Conservation (phyloP, 306 rosid species). For the Abrus precatorius region DNA sequence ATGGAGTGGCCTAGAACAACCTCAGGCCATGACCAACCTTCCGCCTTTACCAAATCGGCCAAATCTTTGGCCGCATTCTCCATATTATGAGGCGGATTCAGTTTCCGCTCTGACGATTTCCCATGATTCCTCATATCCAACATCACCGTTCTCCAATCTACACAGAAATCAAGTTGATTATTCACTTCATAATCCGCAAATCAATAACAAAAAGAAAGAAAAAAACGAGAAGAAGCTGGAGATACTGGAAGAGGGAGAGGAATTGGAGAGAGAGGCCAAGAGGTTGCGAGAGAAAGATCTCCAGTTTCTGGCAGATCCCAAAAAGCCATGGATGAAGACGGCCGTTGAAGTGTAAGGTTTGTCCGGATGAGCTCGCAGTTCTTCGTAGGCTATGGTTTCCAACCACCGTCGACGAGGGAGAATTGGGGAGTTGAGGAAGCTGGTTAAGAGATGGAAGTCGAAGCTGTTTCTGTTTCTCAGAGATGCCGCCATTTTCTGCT, state of each 20-base stretch:
- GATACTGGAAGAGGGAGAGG: constrained; percentile 71
- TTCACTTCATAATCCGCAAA: background rate
- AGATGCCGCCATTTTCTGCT: constrained; percentile 61
- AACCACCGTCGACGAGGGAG: constrained; percentile 40
- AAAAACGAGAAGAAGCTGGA: background rate
- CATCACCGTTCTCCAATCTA: constrained; percentile 86
- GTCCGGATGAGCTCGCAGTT: constrained; percentile 60
- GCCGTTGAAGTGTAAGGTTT: constrained; percentile 76
- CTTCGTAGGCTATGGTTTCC: constrained; percentile 84
- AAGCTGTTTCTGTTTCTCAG: constrained; percentile 52
- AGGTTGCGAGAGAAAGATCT: constrained; percentile 81
- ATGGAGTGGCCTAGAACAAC: constrained; percentile 90
- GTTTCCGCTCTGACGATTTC: constrained; percentile 65
- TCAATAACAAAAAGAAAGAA: background rate
- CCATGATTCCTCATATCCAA: constrained; percentile 96
- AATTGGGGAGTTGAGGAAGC: constrained; percentile 60
- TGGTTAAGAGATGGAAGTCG: constrained; percentile 48
- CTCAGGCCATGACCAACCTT: constrained; percentile 93
- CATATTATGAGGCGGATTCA: constrained; percentile 76
- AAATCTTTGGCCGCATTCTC: constrained; percentile 80
- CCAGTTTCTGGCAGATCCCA: constrained; percentile 91
- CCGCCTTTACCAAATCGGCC: constrained; percentile 72
- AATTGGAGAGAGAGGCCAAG: constrained; percentile 64
- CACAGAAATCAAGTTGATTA: background rate
- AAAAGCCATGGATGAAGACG: constrained; percentile 82